Percentiles rank a stretch among this genome's conserved stretches.
These are phyloP conservation scores for Fusarium marasasianum DNA, from an alignment of 2,329 filamentous ascomycete genomes.

Conservation along the genomic window DNA sequence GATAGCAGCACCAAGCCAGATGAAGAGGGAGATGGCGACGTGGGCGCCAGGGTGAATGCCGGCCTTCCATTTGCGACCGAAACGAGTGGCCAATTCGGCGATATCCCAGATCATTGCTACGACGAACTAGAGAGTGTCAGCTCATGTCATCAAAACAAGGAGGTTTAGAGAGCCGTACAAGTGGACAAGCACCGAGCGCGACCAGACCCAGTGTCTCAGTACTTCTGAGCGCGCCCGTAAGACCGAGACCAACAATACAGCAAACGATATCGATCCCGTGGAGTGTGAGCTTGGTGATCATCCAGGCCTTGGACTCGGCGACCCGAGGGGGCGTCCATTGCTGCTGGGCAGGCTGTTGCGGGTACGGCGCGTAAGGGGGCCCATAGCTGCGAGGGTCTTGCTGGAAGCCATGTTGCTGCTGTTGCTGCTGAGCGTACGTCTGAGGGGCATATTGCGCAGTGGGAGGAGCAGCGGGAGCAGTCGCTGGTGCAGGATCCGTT, in stretches of 20 bases:
- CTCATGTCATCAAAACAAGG: background rate
- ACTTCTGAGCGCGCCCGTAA: constrained; percentile 40
- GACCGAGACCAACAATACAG: constrained; percentile 41
- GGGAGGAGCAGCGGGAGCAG: constrained; percentile 18
- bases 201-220: constrained; percentile 10
- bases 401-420: constrained; percentile 28
- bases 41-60: constrained; percentile 57
- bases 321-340: constrained; percentile 25
- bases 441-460: constrained; percentile 19
- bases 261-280: constrained; percentile 42
- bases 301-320: constrained; percentile 37
- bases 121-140: constrained; percentile 44
- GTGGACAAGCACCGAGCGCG: constrained; percentile 21
- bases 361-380: constrained; percentile 39
- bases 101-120: constrained; percentile 51
- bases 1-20: constrained; percentile 50
- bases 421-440: constrained; percentile 15
- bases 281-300: constrained; percentile 45
- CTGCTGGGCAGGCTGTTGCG: constrained; percentile 31
- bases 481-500: constrained; percentile 22
- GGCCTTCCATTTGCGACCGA: constrained; percentile 43
- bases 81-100: constrained; percentile 51
- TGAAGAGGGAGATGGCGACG: constrained; percentile 53
- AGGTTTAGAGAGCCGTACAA: constrained; percentile 21
- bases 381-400: constrained; percentile 41